Base-by-base conservation (phyloP, 495 filamentous ascomycete genomes). In the Copromyces sp. region DNA sequence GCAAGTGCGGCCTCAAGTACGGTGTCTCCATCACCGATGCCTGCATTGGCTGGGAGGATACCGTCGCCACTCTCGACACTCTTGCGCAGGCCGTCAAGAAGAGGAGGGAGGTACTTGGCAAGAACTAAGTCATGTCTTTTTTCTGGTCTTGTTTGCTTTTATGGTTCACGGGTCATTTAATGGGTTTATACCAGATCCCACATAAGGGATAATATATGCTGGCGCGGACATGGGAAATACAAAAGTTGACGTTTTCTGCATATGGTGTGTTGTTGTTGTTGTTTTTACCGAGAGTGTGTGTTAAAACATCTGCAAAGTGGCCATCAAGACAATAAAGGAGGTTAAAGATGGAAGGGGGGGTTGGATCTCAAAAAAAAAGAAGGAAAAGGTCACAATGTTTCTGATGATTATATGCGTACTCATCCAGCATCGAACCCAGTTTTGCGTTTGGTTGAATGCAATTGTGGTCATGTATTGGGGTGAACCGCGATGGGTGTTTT, bases 1-100 rank as follows among this genome's bases (percentile, higher is more conserved):
- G 95, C 77, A 95, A 94, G 83, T 83, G 86, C 39, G 93, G 90
- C 38, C 89, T 99, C 74, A 93, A 96, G 82, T 96, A 98, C 79
- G 95, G 95, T 77, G 91, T 98, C 79, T 95, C 92, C 76, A 98
- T 99, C 80, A 99, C 96, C 4, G 96, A 99, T 83, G 95, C 96
- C 45, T 99, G 96, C 81, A 98, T 99, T 77, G 84, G 89, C 79
- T 97, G 93, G 93, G 91, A 96, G 75, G 93, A 95, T 75, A 99
- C 95, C n/a, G 90, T 94, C 75, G 81, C 81, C 4, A 90, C 94
- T 16, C 87, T 99, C 14, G 92, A 92, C 76, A 82, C 85, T 44
- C 86, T 99, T 47, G 96, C 95, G 11, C 86, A 90, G 72, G 92
- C 94, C 9, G 93, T 97, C n/a, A 88, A 89, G 77, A 84, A 87